phyloP scores from a whole-genome alignment of 352 stramenopile species.

The Globisporangium barbulae region DNA sequence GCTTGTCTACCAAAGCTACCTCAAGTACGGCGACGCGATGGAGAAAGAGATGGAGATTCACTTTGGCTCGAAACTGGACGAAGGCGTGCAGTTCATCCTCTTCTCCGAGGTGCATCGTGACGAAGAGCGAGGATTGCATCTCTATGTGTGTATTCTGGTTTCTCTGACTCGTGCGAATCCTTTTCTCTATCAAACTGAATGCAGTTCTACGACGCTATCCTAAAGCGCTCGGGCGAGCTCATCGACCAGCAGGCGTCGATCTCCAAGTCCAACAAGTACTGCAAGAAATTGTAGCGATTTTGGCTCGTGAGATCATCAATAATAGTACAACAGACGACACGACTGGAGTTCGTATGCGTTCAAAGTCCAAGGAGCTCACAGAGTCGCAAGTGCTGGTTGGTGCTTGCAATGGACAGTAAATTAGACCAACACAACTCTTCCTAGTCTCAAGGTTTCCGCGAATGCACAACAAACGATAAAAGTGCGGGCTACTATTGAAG shows the following conservation, averaged over 20 bases:
- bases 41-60: slow-evolving; percentile 76
- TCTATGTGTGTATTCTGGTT: neutral
- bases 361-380: too few relatives aligned
- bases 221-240: slow-evolving; percentile 50
- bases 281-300: slow-evolving; percentile 32
- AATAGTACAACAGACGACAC: neutral
- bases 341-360: too few relatives aligned
- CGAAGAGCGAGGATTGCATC: too few relatives aligned
- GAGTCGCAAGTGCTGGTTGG: too few relatives aligned
- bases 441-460: too few relatives aligned
- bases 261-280: slow-evolving; percentile 45
- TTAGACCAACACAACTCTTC: too few relatives aligned
- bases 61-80: slow-evolving; percentile 60
- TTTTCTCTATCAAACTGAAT: neutral
- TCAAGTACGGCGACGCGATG: slow-evolving; percentile 79
- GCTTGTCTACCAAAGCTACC: slow-evolving; percentile 29
- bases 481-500: too few relatives aligned
- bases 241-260: slow-evolving; percentile 56
- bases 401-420: too few relatives aligned
- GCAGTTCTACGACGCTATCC: slow-evolving; percentile 62
- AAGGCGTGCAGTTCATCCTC: slow-evolving; percentile 59
- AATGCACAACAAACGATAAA: slow-evolving; percentile 24
- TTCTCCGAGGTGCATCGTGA: slow-evolving; percentile 43
- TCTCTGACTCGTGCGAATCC: neutral
- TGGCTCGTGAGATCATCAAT: neutral